Percentiles rank a stretch among this genome's conserved stretches.
Evolutionary conservation across 73 alveolate species (phyloP).

Genomic region (Paraurostyla sp.): DNA sequence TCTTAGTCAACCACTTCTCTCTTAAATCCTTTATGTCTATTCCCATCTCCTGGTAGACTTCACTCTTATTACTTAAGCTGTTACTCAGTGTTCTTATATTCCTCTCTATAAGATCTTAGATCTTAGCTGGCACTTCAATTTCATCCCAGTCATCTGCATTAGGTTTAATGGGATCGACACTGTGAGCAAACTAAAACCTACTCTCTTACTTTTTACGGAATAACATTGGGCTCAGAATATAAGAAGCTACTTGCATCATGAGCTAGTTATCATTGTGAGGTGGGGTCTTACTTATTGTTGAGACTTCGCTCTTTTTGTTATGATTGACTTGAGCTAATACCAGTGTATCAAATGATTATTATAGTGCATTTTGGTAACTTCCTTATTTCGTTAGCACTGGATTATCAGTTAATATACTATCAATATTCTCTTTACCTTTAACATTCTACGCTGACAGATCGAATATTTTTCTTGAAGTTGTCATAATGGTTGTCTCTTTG

Average conservation of each 20-base stretch:
- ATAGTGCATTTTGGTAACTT: not conserved
- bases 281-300: conserved; percentile 52
- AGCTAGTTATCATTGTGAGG: conserved; percentile 40
- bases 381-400: conserved; percentile 7
- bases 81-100: conserved; percentile 50
- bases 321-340: conserved; percentile 7
- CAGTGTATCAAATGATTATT: not conserved
- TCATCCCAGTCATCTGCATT: conserved; percentile 48
- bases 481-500: not conserved
- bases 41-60: conserved; percentile 1
- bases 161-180: conserved; percentile 52
- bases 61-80: conserved; percentile 11
- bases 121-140: conserved; percentile 56
- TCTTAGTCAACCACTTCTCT: conserved; percentile 47
- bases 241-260: conserved; percentile 43
- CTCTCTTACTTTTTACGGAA: conserved; percentile 30
- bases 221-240: conserved; percentile 21
- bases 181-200: conserved; percentile 40
- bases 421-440: not conserved
- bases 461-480: not conserved
- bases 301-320: conserved; percentile 26
- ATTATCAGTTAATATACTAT: not conserved
- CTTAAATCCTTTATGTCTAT: conserved; percentile 22
- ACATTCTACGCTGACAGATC: not conserved
- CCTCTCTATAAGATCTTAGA: conserved; percentile 41